Base-by-base conservation (phyloP, 225 moss, liverwort and hornwort genomes). In the Marchantia polymorpha region DNA sequence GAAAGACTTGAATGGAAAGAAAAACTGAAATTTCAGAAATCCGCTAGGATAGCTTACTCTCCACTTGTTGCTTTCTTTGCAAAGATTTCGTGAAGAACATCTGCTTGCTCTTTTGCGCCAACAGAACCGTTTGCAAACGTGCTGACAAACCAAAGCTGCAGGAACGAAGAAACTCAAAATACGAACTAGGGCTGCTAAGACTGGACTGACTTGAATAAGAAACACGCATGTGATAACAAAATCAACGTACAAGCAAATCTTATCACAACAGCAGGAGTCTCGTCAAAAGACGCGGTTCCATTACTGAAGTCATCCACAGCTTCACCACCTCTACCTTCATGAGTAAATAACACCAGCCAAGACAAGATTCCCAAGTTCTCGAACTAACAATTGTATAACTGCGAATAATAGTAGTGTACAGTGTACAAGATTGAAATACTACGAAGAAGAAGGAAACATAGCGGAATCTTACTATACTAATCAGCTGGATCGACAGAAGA, bases 101-200 rank as follows among this genome's bases (percentile, higher is more conserved):
- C 63, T 79, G 83, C 75, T 83, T 60, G 72, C 73, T 71, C 58
- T 71, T 80, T 11, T 80, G 52, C 25, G 69, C 70, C 22, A 64
- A 50, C 72, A 86, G 31, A 64, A 72, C 27, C 22, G 61, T 70
- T 47, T 81, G 74, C 27, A 86, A 54, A 49, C 83, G 59, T 79
- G 74, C 81, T 83, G 81, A 86, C 23, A 83, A 81, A 49, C 56
- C 76, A 54, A 78, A 78, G 69, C 86, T 86, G 86, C 63, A 26
- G 54, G 69, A 67, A 19, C 58, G 19, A 75, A 27, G 63, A 69
- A 63, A 50, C 19, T 30, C 10, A 13, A 55, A 54, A 2, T 8
- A 3, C 19, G 30, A 31, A 39, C 39, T n/a, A 0, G 4, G 27
- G 17, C 17, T 25, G 17, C 17, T 25, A 15, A 69, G 20, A 0